phyloP scores from a whole-genome alignment of 495 filamentous ascomycete genomes.

The Penicillium waksmanii region DNA sequence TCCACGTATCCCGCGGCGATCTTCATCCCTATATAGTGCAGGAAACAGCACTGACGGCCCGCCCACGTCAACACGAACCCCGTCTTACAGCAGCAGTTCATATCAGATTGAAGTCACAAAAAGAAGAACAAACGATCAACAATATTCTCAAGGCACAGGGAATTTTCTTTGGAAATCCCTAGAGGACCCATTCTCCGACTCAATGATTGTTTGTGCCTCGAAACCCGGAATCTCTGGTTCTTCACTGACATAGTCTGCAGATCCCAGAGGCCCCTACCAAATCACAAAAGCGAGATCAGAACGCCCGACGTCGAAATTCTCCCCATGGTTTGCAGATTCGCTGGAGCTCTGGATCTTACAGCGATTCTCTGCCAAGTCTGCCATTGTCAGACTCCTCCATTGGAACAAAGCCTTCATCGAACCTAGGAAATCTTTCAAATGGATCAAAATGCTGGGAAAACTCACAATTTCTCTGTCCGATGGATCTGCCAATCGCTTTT shows the following conservation, averaged over 20 bases:
- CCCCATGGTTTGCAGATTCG: slow-evolving; percentile 12
- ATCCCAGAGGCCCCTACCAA: background rate
- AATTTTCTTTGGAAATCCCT: background rate
- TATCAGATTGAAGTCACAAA: slow-evolving; percentile 29
- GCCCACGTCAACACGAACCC: slow-evolving; percentile 32
- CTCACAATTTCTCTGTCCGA: slow-evolving; percentile 12
- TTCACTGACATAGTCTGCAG: slow-evolving; percentile 2
- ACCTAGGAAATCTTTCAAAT: background rate
- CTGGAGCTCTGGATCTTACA: slow-evolving; percentile 34
- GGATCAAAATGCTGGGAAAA: background rate
- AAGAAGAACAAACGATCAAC: slow-evolving; percentile 7
- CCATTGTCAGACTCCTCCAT: background rate
- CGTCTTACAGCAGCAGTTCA: slow-evolving; percentile 27
- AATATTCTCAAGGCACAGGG: background rate
- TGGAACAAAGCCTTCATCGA: slow-evolving; percentile 2
- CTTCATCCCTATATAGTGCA: slow-evolving; percentile 27
- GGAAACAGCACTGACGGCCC: slow-evolving; percentile 15
- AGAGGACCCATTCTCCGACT: slow-evolving; percentile 26
- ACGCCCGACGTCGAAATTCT: background rate
- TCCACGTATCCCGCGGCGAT: slow-evolving; percentile 31
- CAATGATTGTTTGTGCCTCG: slow-evolving; percentile 11
- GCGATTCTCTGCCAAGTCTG: slow-evolving; percentile 2
- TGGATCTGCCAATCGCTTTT: slow-evolving; percentile 27
- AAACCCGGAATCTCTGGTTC: background rate
- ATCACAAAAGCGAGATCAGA: background rate